phyloP scores from a whole-genome alignment of 1,284 basidiomycete genomes.

The Cryptococcus sp. region DNA sequence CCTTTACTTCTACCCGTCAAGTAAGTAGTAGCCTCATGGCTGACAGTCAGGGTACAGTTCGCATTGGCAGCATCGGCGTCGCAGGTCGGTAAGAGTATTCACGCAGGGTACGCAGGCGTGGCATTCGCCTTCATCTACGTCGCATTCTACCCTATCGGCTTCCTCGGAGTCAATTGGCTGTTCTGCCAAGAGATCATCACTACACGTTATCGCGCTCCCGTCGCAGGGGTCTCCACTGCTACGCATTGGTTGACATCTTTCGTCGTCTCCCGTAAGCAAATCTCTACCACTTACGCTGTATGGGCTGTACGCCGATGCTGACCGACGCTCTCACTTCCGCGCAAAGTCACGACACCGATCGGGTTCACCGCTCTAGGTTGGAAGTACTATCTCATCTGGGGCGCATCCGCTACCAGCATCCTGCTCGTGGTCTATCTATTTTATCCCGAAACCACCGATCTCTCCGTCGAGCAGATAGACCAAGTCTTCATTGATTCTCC shows the following conservation, averaged over 20 bases:
- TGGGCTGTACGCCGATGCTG: too few species aligned
- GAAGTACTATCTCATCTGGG: slow-evolving; percentile 14
- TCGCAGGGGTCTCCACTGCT: too few species aligned
- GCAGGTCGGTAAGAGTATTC: too few species aligned
- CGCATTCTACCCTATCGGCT: slow-evolving; percentile 16
- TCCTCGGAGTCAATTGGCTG: slow-evolving; percentile 18
- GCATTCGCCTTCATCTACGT: slow-evolving; percentile 21
- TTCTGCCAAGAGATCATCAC: slow-evolving; percentile 21
- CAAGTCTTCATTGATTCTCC: slow-evolving; percentile 9
- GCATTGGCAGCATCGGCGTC: too few species aligned
- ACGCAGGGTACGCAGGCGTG: slow-evolving; percentile 13
- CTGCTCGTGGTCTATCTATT: slow-evolving; percentile 28
- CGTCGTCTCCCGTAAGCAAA: background rate
- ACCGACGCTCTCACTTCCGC: background rate
- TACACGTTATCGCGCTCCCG: slow-evolving; percentile 1
- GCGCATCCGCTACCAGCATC: slow-evolving; percentile 2
- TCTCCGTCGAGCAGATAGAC: slow-evolving; percentile 32
- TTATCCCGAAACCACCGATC: slow-evolving; percentile 32
- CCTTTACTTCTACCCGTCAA: too few species aligned
- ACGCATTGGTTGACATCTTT: too few species aligned
- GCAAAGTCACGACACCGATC: slow-evolving; percentile 11
- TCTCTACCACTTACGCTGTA: slow-evolving; percentile 1
- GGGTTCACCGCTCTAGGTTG: slow-evolving; percentile 13
- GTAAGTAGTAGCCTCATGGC: too few species aligned
- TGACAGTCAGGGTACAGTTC: too few species aligned